Base-by-base conservation (phyloP, 2,329 filamentous ascomycete genomes). In the Aspergillus sp. region DNA sequence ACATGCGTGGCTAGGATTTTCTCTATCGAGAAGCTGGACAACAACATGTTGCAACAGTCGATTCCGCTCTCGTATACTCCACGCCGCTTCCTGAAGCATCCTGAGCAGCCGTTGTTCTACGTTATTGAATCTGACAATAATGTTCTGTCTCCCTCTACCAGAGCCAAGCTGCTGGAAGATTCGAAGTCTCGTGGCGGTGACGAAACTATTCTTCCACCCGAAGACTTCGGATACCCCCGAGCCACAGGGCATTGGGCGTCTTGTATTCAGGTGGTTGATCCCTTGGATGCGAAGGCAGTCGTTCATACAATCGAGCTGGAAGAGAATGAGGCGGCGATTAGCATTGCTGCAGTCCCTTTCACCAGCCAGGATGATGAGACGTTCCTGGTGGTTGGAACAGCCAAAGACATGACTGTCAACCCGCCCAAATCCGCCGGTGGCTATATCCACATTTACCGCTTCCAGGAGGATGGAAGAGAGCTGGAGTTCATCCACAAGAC, bases 401-500 rank as follows among this genome's bases (percentile, higher is more conserved):
- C 90, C 2, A 96, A 96, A 75, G 91, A 99, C 73, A 88, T 98
- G 82, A 82, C 89, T 15, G 84, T 93, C 59, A 91, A 84, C 64
- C 92, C 93, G 8, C 85, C 89, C 54, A 88, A 88, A 54, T 93
- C 86, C 66, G 87, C 84, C 0, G 88, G 88, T 62, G 95, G 94
- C 0, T 96, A 89, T 67, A 90, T 99, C 38, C 91, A 97, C 70
- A 90, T 98, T 25, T 99, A 97, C 76, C 88, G 92, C 44, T 91
- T 99, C 75, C 86, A 90, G 54, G 90, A 96, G 52, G 87, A 92
- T 63, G 96, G 96, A n/a, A 88, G 87, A 58, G 88, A 92, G 69
- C 84, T 99, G 15, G 91, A 97, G 71, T 95, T 98, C 60, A 93
- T 97, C 64, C 95, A 99, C 79, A 97, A 97, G 77, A 99, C 96